These are phyloP conservation scores for Mortierella sp. DNA, from an alignment of 371 early-diverging fungal species.

Conservation along the genomic window DNA sequence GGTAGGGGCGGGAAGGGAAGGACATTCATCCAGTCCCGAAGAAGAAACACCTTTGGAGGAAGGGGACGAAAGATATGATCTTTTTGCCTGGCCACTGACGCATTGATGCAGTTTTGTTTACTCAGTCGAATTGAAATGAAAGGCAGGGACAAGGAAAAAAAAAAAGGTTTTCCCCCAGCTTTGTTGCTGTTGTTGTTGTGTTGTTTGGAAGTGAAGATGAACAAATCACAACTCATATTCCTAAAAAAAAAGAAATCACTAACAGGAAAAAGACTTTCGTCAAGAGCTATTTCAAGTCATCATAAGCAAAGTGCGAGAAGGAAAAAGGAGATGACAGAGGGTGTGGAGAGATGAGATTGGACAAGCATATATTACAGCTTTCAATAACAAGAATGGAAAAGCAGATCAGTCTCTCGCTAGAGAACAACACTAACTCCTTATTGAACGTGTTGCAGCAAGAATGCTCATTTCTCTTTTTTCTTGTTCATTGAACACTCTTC, in stretches of 20 bases:
- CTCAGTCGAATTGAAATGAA: neutral
- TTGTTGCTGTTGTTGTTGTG: neutral
- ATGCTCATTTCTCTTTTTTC: neutral
- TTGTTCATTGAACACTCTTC: neutral
- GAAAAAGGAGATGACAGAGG: neutral
- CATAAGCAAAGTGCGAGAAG: neutral
- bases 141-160: neutral
- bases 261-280: neutral
- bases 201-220: neutral
- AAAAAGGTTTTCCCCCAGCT: neutral
- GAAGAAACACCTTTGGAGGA: neutral
- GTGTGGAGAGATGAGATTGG: conserved; percentile 4
- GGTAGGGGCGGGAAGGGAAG: no score
- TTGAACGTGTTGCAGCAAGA: neutral
- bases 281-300: neutral
- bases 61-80: neutral
- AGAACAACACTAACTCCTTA: neutral
- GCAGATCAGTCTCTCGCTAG: neutral
- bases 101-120: neutral
- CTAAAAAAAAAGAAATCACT: neutral
- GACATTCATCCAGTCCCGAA: neutral
- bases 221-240: conserved; percentile 4
- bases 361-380: neutral
- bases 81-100: neutral
- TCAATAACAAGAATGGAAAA: neutral